Base-by-base conservation (phyloP, 768 basidiomycete genomes). In the Termitomyces titanicus region DNA sequence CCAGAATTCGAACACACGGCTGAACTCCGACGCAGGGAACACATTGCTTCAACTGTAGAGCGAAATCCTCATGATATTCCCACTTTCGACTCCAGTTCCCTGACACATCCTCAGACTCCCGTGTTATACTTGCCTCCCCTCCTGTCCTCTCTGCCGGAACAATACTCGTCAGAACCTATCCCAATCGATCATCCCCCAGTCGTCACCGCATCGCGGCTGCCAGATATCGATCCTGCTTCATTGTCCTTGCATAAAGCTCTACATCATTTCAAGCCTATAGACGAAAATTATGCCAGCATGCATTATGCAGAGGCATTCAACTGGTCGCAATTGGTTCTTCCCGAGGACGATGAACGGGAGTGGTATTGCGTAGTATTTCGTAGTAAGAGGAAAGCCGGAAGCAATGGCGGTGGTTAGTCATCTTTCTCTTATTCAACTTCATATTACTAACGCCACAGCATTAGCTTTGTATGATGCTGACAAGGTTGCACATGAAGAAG, bases 311-410 rank as follows among this genome's bases (percentile, higher is more conserved):
- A 84, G 25, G 89, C 92, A 2, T 98, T 98, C 77, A 97, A 97
- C 68, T 98, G 94, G 94, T 63, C 69, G 17, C 80, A 88, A 43
- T 74, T 96, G 2, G 65, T 68, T 3, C 76, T 96, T 13, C 86
- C 88, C 2, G 72, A 73, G 49, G 80, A 87, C 3, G 84, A 89
- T 44, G 89, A 90, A 61, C 74, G 91, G 37, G 90, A 93, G 54
- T 97, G 90, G 92, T 98, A 96, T 66, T 86, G 86, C 57, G 96
- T 98, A 11, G 92, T 84, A 15, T 98, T 98, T 71, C 79, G 92
- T 12, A 91, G 88, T 59, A 82, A 80, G 61, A 79, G 95, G 25
- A 86, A 83, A 63, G 70, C 74, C 8, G 89, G 83, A 22, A 88
- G 87, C 60, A 85, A 93, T 57, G 79, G 82, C 20, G 77, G 73